phyloP scores from a whole-genome alignment of 73 alveolate genomes.

The Effrenium voratum region DNA sequence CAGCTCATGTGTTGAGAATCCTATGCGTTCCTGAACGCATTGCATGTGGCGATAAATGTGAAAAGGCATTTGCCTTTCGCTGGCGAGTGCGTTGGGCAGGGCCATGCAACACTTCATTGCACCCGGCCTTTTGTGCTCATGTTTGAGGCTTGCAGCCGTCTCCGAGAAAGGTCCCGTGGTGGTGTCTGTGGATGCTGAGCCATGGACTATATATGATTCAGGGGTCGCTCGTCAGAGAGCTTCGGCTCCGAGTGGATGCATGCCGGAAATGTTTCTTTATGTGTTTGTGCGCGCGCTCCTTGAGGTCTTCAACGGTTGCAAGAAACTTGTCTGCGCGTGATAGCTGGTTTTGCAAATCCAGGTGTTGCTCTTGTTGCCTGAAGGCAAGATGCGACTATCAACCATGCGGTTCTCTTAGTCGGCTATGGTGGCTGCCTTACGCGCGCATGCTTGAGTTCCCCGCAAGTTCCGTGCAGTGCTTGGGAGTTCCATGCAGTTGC shows the following conservation, averaged over 20 bases:
- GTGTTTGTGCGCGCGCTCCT: neutral
- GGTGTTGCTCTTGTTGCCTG: too few species aligned
- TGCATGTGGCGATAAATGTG: too few species aligned
- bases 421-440: conserved; percentile 65
- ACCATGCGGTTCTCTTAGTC: conserved; percentile 78
- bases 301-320: conserved; percentile 36
- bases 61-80: too few species aligned
- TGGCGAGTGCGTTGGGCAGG: too few species aligned
- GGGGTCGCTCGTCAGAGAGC: conserved; percentile 5
- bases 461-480: too few species aligned
- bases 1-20: neutral
- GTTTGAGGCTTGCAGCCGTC: neutral
- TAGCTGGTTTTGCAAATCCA: too few species aligned
- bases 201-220: conserved; percentile 47
- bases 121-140: neutral
- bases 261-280: neutral
- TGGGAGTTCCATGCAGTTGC: neutral
- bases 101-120: too few species aligned
- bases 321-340: neutral
- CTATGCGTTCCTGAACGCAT: too few species aligned
- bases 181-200: conserved; percentile 82
- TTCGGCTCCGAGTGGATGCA: neutral
- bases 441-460: too few species aligned
- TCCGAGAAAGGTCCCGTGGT: conserved; percentile 67
- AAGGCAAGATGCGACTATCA: conserved; percentile 80